These are phyloP conservation scores for Phytophthora kernoviae DNA, from an alignment of 352 stramenopile species.

Conservation along the genomic window DNA sequence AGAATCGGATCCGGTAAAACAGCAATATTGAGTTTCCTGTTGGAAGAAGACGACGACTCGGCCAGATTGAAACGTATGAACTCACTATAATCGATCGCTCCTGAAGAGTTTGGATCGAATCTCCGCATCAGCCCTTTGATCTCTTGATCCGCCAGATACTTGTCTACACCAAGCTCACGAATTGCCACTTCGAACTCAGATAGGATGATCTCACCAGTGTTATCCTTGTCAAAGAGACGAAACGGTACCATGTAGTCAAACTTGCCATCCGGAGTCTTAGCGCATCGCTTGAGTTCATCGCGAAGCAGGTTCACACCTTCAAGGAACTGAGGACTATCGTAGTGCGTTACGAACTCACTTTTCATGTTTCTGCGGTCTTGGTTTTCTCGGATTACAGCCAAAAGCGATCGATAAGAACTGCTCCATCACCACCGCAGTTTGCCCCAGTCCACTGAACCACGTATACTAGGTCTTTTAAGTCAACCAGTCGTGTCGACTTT, in stretches of 20 bases:
- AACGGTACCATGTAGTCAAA: constrained; percentile 79
- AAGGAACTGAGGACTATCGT: constrained; percentile 79
- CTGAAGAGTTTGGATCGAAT: constrained; percentile 72
- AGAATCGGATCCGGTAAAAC: constrained; percentile 33
- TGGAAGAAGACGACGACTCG: constrained; percentile 64
- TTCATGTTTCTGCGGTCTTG: constrained; percentile 84
- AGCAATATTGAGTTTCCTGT: constrained; percentile 30
- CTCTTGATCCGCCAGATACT: constrained; percentile 75
- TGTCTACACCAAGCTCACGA: constrained; percentile 73
- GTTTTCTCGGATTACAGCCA: constrained; percentile 68
- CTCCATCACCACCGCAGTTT: constrained; percentile 71
- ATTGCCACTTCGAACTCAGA: constrained; percentile 76
- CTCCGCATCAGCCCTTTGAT: constrained; percentile 81
- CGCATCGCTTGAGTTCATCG: constrained; percentile 73
- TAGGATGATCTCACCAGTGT: constrained; percentile 66
- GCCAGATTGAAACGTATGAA: constrained; percentile 80
- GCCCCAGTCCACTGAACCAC: constrained; percentile 74
- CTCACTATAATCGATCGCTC: constrained; percentile 75
- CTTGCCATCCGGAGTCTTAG: constrained; percentile 81
- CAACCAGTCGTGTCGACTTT: constrained; percentile 51
- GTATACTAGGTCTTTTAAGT: constrained; percentile 79
- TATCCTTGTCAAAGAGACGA: constrained; percentile 73
- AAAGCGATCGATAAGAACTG: constrained; percentile 79
- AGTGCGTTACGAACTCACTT: constrained; percentile 82
- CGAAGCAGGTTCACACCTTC: constrained; percentile 74